These are phyloP conservation scores for Postia placenta DNA, from an alignment of 768 basidiomycete genomes.

Conservation along the genomic window DNA sequence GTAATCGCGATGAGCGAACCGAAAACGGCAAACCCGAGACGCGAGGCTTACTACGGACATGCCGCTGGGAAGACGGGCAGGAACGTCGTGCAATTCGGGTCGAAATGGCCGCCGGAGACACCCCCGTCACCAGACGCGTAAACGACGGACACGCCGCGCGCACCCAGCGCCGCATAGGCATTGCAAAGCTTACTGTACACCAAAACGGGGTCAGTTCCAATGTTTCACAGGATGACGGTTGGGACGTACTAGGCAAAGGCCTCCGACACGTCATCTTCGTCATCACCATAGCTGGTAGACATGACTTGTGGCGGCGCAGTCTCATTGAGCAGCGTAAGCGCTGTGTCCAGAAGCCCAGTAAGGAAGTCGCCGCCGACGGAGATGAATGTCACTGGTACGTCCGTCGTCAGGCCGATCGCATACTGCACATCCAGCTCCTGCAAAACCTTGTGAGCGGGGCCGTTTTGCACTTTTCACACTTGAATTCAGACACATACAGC, in stretches of 20 bases:
- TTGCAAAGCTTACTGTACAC: constrained; percentile 19
- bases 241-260: constrained; percentile 3
- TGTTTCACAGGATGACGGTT: constrained; percentile 11
- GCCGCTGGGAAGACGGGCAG: constrained; percentile 16
- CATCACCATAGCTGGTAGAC: constrained; percentile 27
- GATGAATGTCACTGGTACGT: constrained; percentile 25
- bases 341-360: constrained; percentile 22
- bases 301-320: constrained; percentile 21
- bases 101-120: constrained; percentile 8
- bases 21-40: neutral
- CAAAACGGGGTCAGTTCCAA: neutral
- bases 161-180: constrained; percentile 22
- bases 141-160: constrained; percentile 22
- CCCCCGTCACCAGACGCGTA: constrained; percentile 22
- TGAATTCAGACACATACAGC: constrained; percentile 14
- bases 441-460: neutral
- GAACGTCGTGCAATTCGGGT: constrained; percentile 10
- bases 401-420: constrained; percentile 25
- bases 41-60: constrained; percentile 18
- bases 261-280: constrained; percentile 32
- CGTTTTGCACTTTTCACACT: neutral
- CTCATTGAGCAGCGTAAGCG: constrained; percentile 18
- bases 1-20: constrained; percentile 23
- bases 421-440: constrained; percentile 30
- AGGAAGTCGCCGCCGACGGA: constrained; percentile 24